These are phyloP conservation scores for Trichoderma erinaceum DNA, from an alignment of 495 filamentous ascomycete species.

Conservation along the genomic window DNA sequence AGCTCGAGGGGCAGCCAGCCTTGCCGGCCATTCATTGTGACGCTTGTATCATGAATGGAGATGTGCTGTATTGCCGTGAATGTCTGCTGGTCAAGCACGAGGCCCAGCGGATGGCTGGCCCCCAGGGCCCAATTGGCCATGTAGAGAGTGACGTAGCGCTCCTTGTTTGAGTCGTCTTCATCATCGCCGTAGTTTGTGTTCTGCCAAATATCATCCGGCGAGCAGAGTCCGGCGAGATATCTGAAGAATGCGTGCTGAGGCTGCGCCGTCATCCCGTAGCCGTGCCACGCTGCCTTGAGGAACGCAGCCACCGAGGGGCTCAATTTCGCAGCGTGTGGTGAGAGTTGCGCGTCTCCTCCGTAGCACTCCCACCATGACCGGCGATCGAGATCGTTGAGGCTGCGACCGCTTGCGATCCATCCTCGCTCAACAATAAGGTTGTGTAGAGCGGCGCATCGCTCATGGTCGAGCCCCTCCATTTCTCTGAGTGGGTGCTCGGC, in stretches of 20 bases:
- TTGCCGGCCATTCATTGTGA: conserved; percentile 7
- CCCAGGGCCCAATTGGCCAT: conserved; percentile 11
- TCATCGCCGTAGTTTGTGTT: conserved; percentile 4
- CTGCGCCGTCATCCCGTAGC: conserved; percentile 1
- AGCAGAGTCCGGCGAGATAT: conserved; percentile 1
- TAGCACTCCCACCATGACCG: conserved; percentile 10
- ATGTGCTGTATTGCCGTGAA: conserved; percentile 9
- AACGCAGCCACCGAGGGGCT: conserved; percentile 1
- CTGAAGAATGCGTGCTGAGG: conserved; percentile 10
- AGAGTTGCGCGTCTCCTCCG: background rate
- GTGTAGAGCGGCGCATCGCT: conserved; percentile 8
- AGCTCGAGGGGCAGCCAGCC: conserved; percentile 1
- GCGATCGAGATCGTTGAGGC: conserved; percentile 3
- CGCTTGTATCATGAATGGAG: conserved; percentile 3
- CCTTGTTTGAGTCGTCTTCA: conserved; percentile 6
- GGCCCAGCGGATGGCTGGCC: conserved; percentile 3
- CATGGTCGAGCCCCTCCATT: background rate
- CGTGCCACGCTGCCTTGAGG: conserved; percentile 3
- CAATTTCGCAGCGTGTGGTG: background rate
- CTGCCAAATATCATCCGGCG: background rate
- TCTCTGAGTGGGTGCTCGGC: conserved; percentile 2
- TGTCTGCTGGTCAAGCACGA: conserved; percentile 1
- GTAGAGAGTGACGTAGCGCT: conserved; percentile 9
- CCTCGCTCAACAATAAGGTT: conserved; percentile 6
- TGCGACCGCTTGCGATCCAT: conserved; percentile 11